Conservation (phyloP, 805 yeast species). For the Saccharomyces jurei region DNA sequence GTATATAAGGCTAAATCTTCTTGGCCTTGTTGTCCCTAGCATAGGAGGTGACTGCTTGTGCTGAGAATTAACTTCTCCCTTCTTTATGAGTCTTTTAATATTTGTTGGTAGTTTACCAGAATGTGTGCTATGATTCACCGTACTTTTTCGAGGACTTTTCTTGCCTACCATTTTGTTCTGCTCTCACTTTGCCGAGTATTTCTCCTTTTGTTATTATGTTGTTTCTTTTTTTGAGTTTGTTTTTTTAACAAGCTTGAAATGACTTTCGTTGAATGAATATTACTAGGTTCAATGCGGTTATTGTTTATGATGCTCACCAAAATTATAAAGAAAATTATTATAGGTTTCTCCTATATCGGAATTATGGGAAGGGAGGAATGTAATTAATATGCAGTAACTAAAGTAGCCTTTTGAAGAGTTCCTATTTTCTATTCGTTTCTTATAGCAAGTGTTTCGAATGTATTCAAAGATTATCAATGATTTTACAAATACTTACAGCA, state of each 20-base stretch:
- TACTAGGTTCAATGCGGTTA: not conserved
- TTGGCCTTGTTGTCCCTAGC: constrained; percentile 21
- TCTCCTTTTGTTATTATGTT: not conserved
- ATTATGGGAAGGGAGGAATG: not conserved
- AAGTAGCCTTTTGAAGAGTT: not conserved
- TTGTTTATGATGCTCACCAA: not conserved
- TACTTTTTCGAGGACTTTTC: constrained; percentile 22
- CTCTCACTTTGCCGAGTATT: not conserved
- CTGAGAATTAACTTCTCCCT: not conserved
- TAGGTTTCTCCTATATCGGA: not conserved
- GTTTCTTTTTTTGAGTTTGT: not conserved
- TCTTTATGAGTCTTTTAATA: constrained; percentile 4
- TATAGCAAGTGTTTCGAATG: not conserved
- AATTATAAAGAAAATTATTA: not conserved
- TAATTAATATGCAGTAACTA: not conserved
- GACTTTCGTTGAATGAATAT: not conserved
- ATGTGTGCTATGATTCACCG: not conserved
- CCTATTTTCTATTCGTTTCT: not conserved
- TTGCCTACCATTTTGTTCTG: constrained; percentile 13
- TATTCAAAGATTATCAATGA: not conserved
- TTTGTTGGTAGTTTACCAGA: constrained; percentile 8
- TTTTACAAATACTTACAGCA: not conserved
- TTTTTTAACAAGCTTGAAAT: not conserved
- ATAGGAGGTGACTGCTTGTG: not conserved
- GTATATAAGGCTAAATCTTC: constrained; percentile 38